Evolutionary conservation across 768 basidiomycete genomes (phyloP), one percentile per base, ranked within the genome.

Genomic region (Suillus luteus): DNA sequence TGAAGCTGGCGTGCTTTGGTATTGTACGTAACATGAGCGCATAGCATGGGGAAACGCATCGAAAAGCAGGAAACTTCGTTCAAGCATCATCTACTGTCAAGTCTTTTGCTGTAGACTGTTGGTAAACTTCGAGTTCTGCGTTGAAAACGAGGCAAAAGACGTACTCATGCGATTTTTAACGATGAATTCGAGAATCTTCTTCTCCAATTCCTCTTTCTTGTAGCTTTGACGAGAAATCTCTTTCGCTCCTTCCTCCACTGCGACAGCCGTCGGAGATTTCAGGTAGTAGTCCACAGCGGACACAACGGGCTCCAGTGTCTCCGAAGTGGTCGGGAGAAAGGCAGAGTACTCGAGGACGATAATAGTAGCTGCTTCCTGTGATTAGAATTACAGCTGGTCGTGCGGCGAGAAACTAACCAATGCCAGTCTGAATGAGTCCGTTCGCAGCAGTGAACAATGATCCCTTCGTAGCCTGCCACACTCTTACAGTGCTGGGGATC

Each of bases 291-390:
- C 24, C 7, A 51, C 24, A 1, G 24, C 49, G 27, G 15, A 27
- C 49, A 27, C 0, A 1, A 27, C 1, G 3, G 0, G 1, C 24
- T 8, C 7, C 11, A 22, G n/a, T 3, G 12, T 2, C 14, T 27
- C 5, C 12, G 2, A 8, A 10, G 2, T 7, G 14, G 15, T 6
- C 10, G 24, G 14, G 14, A 49, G 24, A 3, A 49, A 49, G 48
- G 48, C 48, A 11, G 48, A 49, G 48, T 49, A 49, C 14, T 49
- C 48, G 24, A 49, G 48, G 12, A 49, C 48, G 5, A 49, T 24
- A 49, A 49, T 49, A 14, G 48, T 49, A 15, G 48, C 48, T 49
- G 24, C 48, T 6, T 7, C 2, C 5, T 49, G 48, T 24, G 2
- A 24, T 49, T 24, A 24, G 12, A 5, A 49, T 12, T 6, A 24